These are phyloP conservation scores for Boletus holoroseus DNA, from an alignment of 1,284 basidiomycete species.

Conservation along the genomic window DNA sequence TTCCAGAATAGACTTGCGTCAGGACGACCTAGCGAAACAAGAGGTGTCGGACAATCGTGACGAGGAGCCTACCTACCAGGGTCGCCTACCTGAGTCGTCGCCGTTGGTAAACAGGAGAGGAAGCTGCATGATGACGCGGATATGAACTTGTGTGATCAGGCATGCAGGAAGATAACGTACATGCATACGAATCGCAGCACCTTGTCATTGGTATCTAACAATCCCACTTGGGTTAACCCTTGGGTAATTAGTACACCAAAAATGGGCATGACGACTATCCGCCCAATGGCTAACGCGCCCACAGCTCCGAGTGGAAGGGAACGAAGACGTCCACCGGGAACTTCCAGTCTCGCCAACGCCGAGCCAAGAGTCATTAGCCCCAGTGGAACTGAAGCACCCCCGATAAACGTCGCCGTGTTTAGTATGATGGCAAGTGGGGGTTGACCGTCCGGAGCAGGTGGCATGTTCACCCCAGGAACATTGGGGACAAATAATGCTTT, in stretches of 20 bases:
- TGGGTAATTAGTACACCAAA: slow-evolving; percentile 62
- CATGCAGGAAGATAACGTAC: slow-evolving; percentile 37
- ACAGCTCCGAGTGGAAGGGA: slow-evolving; percentile 66
- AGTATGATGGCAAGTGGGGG: slow-evolving; percentile 67
- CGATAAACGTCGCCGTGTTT: slow-evolving; percentile 64
- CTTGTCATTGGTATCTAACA: slow-evolving; percentile 53
- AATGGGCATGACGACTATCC: slow-evolving; percentile 65
- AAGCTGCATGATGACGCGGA: slow-evolving; percentile 38
- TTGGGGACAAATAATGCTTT: slow-evolving; percentile 63
- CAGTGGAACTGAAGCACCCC: slow-evolving; percentile 66
- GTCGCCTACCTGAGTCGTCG: slow-evolving; percentile 49
- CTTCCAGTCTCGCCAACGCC: slow-evolving; percentile 61
- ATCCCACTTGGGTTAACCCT: slow-evolving; percentile 43
- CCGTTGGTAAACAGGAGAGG: slow-evolving; percentile 60
- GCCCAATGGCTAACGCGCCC: slow-evolving; percentile 51
- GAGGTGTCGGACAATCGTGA: background rate
- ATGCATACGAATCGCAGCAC: slow-evolving; percentile 68
- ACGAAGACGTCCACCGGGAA: slow-evolving; percentile 47
- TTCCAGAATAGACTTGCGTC: slow-evolving; percentile 63
- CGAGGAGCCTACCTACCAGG: background rate
- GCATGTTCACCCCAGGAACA: slow-evolving; percentile 48
- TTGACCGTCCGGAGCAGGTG: slow-evolving; percentile 65
- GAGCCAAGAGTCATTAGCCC: slow-evolving; percentile 71
- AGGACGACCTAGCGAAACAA: slow-evolving; percentile 44
- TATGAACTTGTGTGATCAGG: background rate